Evolutionary conservation across 805 yeast genomes (phyloP).

Genomic region (Suhomyces sp.): DNA sequence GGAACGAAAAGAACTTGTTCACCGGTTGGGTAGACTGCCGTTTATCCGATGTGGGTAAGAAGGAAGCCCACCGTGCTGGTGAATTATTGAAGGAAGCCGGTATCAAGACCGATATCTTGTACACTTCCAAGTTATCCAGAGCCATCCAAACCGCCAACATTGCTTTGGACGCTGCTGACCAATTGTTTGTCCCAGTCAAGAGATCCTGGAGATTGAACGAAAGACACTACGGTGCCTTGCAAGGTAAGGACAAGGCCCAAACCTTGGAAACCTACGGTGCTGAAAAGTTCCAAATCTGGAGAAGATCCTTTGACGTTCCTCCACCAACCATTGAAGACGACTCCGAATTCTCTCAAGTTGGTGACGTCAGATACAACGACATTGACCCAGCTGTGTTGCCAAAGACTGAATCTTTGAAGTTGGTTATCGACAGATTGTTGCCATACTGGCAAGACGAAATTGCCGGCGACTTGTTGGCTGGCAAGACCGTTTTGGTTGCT

Average conservation of each 20-base stretch:
- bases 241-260: constrained; percentile 97
- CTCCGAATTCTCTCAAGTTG: constrained; percentile 79
- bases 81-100: constrained; percentile 84
- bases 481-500: constrained; percentile 88
- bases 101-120: constrained; percentile 78
- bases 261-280: constrained; percentile 83
- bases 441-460: constrained; percentile 97
- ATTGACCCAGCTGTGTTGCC: constrained; percentile 87
- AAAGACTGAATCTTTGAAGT: constrained; percentile 88
- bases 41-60: constrained; percentile 77
- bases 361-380: constrained; percentile 81
- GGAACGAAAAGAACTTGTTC: constrained; percentile 97
- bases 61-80: constrained; percentile 94
- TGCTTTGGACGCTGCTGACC: constrained; percentile 85
- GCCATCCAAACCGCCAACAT: constrained; percentile 97
- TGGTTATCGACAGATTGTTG: constrained; percentile 92
- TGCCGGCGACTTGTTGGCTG: constrained; percentile 75
- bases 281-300: constrained; percentile 93
- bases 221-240: constrained; percentile 98
- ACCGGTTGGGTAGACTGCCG: constrained; percentile 98
- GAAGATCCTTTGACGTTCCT: constrained; percentile 96
- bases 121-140: constrained; percentile 88
- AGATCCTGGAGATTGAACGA: constrained; percentile 98
- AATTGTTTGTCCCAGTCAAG: constrained; percentile 84
- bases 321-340: constrained; percentile 83